Evolutionary conservation across 495 filamentous ascomycete species (phyloP).

Genomic region (Tuber aestivum): DNA sequence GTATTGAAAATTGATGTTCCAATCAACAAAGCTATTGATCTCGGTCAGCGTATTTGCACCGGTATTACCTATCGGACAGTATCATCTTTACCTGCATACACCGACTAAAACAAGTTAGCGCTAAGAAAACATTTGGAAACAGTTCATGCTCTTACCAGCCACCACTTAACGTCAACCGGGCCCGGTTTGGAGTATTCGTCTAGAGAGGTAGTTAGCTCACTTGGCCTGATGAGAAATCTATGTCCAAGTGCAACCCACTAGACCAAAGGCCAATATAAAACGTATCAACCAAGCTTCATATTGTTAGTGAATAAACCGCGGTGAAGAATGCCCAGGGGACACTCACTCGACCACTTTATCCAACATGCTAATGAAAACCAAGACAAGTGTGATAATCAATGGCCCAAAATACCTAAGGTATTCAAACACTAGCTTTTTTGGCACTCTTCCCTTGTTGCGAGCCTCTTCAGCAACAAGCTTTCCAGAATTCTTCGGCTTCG

Average conservation of each 20-base stretch:
- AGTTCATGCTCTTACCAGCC: not conserved
- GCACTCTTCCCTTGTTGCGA: slow-evolving; percentile 16
- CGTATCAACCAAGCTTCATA: slow-evolving; percentile 6
- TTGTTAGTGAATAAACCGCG: slow-evolving; percentile 3
- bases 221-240: slow-evolving; percentile 37
- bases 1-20: slow-evolving; percentile 40
- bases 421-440: slow-evolving; percentile 22
- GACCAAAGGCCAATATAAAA: slow-evolving; percentile 33
- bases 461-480: slow-evolving; percentile 30
- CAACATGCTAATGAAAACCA: slow-evolving; percentile 17
- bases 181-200: slow-evolving; percentile 35
- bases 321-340: not conserved
- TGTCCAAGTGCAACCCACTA: slow-evolving; percentile 33
- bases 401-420: slow-evolving; percentile 25
- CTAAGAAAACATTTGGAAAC: not conserved
- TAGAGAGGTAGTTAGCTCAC: slow-evolving; percentile 22
- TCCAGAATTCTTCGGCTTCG: slow-evolving; percentile 10
- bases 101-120: slow-evolving; percentile 41
- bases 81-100: slow-evolving; percentile 41
- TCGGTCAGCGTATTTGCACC: slow-evolving; percentile 41
- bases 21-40: slow-evolving; percentile 43
- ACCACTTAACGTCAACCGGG: not conserved
- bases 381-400: slow-evolving; percentile 6
- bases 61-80: not conserved
- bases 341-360: slow-evolving; percentile 17